phyloP scores from a whole-genome alignment of 495 filamentous ascomycete species.

The Penicillium roqueforti region DNA sequence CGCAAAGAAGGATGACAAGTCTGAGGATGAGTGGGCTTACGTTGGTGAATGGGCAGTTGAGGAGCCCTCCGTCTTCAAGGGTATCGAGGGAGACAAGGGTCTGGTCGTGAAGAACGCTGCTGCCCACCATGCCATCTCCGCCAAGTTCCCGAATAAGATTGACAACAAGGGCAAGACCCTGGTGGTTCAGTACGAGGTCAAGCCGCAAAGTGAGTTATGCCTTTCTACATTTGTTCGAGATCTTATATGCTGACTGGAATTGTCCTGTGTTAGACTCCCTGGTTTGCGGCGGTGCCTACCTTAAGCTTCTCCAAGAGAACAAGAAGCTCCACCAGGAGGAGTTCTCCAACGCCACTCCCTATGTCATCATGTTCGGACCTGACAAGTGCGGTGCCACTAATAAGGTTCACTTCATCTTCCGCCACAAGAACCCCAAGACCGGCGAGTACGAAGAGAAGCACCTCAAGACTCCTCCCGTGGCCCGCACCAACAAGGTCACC shows the following conservation, averaged over 20 bases:
- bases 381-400: conserved; percentile 99
- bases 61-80: conserved; percentile 88
- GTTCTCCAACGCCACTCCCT: conserved; percentile 95
- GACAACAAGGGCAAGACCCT: conserved; percentile 95
- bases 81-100: conserved; percentile 93
- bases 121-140: conserved; percentile 98
- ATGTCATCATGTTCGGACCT: conserved; percentile 99
- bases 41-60: conserved; percentile 96
- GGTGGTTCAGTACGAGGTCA: conserved; percentile 99
- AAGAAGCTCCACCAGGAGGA: conserved; percentile 95
- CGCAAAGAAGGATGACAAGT: conserved; percentile 89
- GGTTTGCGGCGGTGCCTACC: conserved; percentile 97
- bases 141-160: conserved; percentile 95
- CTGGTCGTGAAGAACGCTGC: conserved; percentile 95
- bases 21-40: conserved; percentile 96
- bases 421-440: conserved; percentile 99
- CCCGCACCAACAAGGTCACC: conserved; percentile 83
- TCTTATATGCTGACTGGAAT: not conserved
- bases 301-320: conserved; percentile 98
- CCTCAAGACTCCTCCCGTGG: conserved; percentile 74
- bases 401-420: conserved; percentile 99
- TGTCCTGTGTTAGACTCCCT: conserved; percentile 62
- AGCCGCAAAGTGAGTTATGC: conserved; percentile 81
- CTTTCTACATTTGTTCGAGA: not conserved
- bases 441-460: conserved; percentile 99